Conservation (phyloP, 768 basidiomycete genomes). For the Xerocomellus intermedius region DNA sequence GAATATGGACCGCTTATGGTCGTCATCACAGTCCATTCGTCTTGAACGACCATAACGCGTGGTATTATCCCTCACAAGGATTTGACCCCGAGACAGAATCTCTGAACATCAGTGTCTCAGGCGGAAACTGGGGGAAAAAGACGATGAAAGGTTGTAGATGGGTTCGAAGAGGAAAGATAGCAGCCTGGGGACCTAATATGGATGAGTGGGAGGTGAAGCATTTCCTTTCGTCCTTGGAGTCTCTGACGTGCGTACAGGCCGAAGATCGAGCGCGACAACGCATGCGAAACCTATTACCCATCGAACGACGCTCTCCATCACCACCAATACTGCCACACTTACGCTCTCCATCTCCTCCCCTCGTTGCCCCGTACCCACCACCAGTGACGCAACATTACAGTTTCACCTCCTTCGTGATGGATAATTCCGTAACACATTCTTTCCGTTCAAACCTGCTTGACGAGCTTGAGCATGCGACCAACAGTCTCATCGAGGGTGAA, state of each 20-base stretch:
- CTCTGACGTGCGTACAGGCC: constrained; percentile 43
- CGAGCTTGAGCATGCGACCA: constrained; percentile 79
- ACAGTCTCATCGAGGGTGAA: constrained; percentile 83
- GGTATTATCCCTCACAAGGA: constrained; percentile 84
- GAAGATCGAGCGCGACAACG: constrained; percentile 85
- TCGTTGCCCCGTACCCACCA: constrained; percentile 70
- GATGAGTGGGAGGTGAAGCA: constrained; percentile 78
- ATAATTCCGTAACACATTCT: constrained; percentile 78
- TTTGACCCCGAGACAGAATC: constrained; percentile 65
- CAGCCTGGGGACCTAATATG: constrained; percentile 78
- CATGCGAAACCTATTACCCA: constrained; percentile 63
- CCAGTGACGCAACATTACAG: constrained; percentile 67
- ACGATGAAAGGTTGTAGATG: constrained; percentile 72
- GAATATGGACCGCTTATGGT: constrained; percentile 6
- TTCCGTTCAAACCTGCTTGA: constrained; percentile 78
- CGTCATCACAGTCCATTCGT: constrained; percentile 39
- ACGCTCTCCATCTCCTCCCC: constrained; percentile 74
- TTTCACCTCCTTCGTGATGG: constrained; percentile 84
- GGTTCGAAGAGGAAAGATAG: constrained; percentile 79
- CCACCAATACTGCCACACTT: constrained; percentile 75
- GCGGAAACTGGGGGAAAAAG: constrained; percentile 87
- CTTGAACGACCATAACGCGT: constrained; percentile 70
- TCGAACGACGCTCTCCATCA: constrained; percentile 61
- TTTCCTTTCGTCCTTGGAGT: constrained; percentile 4
- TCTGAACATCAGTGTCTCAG: constrained; percentile 43